phyloP scores from a whole-genome alignment of 768 basidiomycete genomes.

The Termitomyces sp. region DNA sequence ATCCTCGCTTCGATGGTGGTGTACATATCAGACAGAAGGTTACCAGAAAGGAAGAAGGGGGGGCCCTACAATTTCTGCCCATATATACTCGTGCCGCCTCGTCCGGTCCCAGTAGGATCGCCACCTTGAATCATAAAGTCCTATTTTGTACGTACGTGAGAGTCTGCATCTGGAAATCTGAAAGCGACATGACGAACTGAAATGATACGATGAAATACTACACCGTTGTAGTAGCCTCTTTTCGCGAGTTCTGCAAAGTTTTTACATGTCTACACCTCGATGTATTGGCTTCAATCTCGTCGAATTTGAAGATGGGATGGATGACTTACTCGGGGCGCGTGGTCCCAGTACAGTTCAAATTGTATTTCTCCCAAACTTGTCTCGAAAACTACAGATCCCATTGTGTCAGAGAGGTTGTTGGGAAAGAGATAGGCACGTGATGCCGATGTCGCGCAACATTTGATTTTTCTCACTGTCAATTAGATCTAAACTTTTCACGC shows the following conservation, averaged over 20 bases:
- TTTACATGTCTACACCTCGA: conserved; percentile 71
- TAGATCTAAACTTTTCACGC: too few species aligned
- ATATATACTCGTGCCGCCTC: conserved; percentile 87
- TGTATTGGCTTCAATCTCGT: conserved; percentile 15
- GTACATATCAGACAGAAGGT: not conserved
- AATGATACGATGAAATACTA: conserved; percentile 90
- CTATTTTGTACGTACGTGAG: conserved; percentile 33
- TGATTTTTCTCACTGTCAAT: not conserved
- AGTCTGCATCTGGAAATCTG: not conserved
- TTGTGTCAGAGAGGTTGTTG: not conserved
- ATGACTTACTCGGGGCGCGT: conserved; percentile 69
- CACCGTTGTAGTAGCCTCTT: conserved; percentile 89
- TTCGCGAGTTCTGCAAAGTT: conserved; percentile 93
- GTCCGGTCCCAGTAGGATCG: conserved; percentile 93
- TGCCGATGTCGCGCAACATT: not conserved
- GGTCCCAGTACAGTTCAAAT: conserved; percentile 90
- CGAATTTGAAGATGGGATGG: conserved; percentile 11
- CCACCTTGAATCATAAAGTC: conserved; percentile 98
- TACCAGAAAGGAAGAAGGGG: not conserved
- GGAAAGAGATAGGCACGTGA: conserved; percentile 8
- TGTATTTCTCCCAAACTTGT: conserved; percentile 85
- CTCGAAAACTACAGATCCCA: conserved; percentile 70
- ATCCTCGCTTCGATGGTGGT: conserved; percentile 58
- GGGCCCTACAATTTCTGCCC: conserved; percentile 80
- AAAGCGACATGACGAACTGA: conserved; percentile 45